Percentiles rank a stretch among this genome's conserved stretches.
These are phyloP conservation scores for Syzygium aqueum DNA, from an alignment of 345 rosid species.

Conservation along the genomic window DNA sequence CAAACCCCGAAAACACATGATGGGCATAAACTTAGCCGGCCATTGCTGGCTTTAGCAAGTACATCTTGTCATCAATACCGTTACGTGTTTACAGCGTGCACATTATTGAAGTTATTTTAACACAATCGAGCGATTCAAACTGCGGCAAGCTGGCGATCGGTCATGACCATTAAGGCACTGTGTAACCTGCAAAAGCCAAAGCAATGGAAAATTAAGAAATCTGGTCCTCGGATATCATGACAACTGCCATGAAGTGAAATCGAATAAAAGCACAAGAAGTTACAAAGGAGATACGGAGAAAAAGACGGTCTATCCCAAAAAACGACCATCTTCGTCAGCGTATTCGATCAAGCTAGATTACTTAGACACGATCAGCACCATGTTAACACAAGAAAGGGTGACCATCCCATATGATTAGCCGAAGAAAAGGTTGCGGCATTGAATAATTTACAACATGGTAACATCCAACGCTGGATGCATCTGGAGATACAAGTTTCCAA, in stretches of 20 bases:
- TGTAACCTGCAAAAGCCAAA: conserved; percentile 6
- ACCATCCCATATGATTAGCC: neutral
- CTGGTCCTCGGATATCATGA: neutral
- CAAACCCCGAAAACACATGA: neutral
- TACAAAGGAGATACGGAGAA: neutral
- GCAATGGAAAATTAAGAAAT: neutral
- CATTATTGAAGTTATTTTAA: neutral
- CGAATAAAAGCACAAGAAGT: neutral
- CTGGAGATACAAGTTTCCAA: neutral
- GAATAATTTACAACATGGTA: neutral
- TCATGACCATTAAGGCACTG: conserved; percentile 2
- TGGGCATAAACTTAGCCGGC: neutral
- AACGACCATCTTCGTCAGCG: neutral
- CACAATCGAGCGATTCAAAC: neutral
- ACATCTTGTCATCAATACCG: neutral
- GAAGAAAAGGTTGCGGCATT: neutral
- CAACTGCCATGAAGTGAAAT: neutral
- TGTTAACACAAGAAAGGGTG: neutral
- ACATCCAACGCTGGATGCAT: neutral
- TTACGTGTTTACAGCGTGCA: neutral
- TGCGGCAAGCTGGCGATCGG: neutral
- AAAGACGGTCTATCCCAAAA: neutral
- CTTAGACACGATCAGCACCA: neutral
- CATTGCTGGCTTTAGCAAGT: neutral
- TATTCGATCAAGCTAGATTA: neutral